Conservation (phyloP, 2,329 filamentous ascomycete genomes). For the Neopestalotiopsis sp. region DNA sequence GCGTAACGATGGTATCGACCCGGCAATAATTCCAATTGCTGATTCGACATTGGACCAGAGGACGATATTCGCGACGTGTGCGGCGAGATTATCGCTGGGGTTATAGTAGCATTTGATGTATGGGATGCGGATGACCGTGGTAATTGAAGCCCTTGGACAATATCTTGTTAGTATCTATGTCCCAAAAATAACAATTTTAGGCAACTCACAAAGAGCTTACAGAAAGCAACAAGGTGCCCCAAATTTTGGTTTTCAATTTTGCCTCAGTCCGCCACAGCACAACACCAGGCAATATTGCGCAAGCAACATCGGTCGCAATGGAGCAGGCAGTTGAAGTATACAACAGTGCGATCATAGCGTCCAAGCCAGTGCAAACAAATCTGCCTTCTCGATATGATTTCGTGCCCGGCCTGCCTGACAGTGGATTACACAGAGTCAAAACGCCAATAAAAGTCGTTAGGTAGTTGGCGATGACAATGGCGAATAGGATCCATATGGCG, state of each 20-base stretch:
- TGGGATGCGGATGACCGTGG: constrained; percentile 29
- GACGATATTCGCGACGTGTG: constrained; percentile 28
- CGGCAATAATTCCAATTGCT: constrained; percentile 24
- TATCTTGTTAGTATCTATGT: background rate
- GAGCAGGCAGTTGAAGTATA: constrained; percentile 37
- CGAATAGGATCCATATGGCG: constrained; percentile 25
- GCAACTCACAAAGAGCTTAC: constrained; percentile 27
- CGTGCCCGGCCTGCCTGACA: constrained; percentile 34
- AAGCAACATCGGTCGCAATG: constrained; percentile 38
- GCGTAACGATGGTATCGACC: constrained; percentile 23
- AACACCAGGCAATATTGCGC: constrained; percentile 35
- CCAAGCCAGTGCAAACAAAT: constrained; percentile 24
- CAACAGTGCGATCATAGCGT: constrained; percentile 29
- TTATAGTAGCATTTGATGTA: constrained; percentile 27
- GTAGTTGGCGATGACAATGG: constrained; percentile 30
- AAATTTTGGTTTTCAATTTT: constrained; percentile 28
- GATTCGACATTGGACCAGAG: constrained; percentile 30
- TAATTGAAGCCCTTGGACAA: constrained; percentile 26
- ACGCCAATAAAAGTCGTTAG: constrained; percentile 37
- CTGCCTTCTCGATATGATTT: constrained; percentile 33
- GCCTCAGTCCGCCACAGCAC: constrained; percentile 39
- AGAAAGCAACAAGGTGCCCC: constrained; percentile 29
- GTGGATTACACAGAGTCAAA: constrained; percentile 38
- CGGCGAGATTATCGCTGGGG: constrained; percentile 26
- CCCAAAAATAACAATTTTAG: background rate